Percentiles rank a stretch among this genome's conserved stretches.
Evolutionary conservation across 768 basidiomycete species (phyloP).

Genomic region (Filobasidium floriforme): DNA sequence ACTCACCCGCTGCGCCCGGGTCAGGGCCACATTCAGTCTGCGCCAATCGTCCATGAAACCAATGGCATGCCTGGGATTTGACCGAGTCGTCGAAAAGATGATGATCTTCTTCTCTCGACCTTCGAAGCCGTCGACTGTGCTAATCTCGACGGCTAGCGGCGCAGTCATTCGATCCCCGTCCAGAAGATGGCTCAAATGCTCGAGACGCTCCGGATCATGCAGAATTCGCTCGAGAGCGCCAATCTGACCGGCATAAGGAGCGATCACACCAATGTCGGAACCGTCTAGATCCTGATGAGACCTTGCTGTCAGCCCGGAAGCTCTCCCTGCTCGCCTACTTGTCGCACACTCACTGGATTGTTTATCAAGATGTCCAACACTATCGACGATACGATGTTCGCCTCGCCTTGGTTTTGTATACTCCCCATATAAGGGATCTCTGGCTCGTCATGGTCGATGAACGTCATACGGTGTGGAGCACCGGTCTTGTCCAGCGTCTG

Average conservation of each 20-base stretch:
- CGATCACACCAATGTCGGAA: slow-evolving; percentile 79
- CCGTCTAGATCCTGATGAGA: slow-evolving; percentile 54
- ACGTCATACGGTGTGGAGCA: slow-evolving; percentile 59
- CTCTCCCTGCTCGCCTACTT: not conserved
- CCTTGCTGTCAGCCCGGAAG: not conserved
- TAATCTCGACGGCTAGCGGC: slow-evolving; percentile 65
- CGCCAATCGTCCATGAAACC: slow-evolving; percentile 83
- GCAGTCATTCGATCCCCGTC: slow-evolving; percentile 63
- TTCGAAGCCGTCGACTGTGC: slow-evolving; percentile 91
- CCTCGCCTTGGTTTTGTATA: slow-evolving; percentile 69
- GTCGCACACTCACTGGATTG: slow-evolving; percentile 56
- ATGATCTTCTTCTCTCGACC: slow-evolving; percentile 89
- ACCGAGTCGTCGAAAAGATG: slow-evolving; percentile 82
- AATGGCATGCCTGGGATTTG: slow-evolving; percentile 67
- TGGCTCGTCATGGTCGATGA: slow-evolving; percentile 67
- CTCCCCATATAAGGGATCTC: slow-evolving; percentile 66
- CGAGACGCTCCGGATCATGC: slow-evolving; percentile 51
- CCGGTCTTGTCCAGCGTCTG: slow-evolving; percentile 50
- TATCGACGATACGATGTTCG: slow-evolving; percentile 65
- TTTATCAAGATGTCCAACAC: slow-evolving; percentile 71
- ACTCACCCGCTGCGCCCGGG: slow-evolving; percentile 63
- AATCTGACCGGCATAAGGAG: slow-evolving; percentile 85
- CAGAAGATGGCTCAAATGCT: slow-evolving; percentile 56
- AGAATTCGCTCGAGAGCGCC: slow-evolving; percentile 62
- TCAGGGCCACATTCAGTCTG: slow-evolving; percentile 82